Evolutionary conservation across 768 basidiomycete genomes (phyloP).

Genomic region (Trametes cinnabarina): DNA sequence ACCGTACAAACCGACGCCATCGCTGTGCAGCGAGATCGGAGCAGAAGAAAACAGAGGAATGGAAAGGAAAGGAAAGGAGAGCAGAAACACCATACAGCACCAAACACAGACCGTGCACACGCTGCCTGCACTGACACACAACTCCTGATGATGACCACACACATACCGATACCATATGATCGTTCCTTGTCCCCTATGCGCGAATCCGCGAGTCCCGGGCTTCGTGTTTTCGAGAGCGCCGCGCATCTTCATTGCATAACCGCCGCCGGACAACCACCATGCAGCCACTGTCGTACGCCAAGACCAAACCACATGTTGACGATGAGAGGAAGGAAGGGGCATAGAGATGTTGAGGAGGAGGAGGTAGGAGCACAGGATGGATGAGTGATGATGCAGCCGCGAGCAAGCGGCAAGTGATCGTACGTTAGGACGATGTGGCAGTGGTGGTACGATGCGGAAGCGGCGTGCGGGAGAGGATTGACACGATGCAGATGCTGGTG

Average conservation of each 20-base stretch:
- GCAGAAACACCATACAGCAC: not conserved
- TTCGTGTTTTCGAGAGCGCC: not conserved
- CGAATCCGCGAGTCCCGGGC: not conserved
- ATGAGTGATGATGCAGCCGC: not conserved
- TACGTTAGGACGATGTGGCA: not conserved
- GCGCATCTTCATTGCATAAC: not conserved
- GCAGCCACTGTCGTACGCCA: not conserved
- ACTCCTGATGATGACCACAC: not conserved
- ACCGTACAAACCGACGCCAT: too few species aligned
- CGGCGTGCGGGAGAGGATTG: not conserved
- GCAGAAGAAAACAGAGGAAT: not conserved
- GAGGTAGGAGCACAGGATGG: not conserved
- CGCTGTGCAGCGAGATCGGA: too few species aligned
- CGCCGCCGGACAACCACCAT: not conserved
- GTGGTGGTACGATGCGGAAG: conserved; percentile 9
- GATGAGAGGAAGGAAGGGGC: not conserved
- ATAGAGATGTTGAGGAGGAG: not conserved
- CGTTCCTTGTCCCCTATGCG: too few species aligned
- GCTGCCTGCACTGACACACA: too few species aligned
- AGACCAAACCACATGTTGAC: not conserved
- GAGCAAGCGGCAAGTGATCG: not conserved
- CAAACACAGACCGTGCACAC: not conserved
- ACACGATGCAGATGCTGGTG: not conserved
- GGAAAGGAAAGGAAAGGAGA: not conserved
- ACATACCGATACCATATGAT: not conserved